Conservation (phyloP, 352 stramenopile genomes). For the Pythium apleroticum region DNA sequence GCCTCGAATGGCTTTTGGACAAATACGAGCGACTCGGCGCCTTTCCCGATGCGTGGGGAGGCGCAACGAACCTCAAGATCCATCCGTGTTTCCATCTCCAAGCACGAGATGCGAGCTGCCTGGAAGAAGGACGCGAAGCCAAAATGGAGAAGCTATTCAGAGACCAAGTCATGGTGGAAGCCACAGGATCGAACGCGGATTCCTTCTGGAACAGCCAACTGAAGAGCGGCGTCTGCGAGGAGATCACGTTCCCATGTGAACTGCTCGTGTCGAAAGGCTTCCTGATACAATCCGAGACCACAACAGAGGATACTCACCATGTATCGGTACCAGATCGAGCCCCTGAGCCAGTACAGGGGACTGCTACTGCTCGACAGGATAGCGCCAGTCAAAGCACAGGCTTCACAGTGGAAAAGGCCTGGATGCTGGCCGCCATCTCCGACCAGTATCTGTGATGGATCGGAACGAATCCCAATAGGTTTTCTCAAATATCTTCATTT, state of each 20-base stretch:
- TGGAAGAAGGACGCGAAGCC: neutral
- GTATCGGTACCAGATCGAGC: neutral
- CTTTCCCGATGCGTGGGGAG: slow-evolving; percentile 35
- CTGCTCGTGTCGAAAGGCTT: slow-evolving; percentile 20
- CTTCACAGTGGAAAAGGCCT: slow-evolving; percentile 36
- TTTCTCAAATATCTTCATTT: slow-evolving; percentile 11
- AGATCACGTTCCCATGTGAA: slow-evolving; percentile 31
- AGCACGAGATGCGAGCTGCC: slow-evolving; percentile 26
- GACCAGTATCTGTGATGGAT: slow-evolving; percentile 35
- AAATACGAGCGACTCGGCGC: slow-evolving; percentile 38
- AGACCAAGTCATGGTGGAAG: slow-evolving; percentile 32
- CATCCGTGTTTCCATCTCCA: slow-evolving; percentile 43
- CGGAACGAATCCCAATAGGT: neutral
- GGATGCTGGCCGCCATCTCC: slow-evolving; percentile 41
- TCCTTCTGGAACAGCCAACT: slow-evolving; percentile 30
- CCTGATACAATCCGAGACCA: neutral
- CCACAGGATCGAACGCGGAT: neutral
- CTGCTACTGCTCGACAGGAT: neutral
- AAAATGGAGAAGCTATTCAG: slow-evolving; percentile 24
- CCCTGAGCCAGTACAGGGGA: neutral
- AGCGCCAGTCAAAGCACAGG: neutral
- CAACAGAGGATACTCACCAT: neutral
- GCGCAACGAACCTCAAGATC: slow-evolving; percentile 22
- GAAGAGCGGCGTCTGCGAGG: slow-evolving; percentile 31
- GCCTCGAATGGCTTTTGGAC: slow-evolving; percentile 38